Evolutionary conservation across 139 green algal genomes (phyloP), one percentile per base, ranked within the genome.

Genomic region (Chlorella sorokiniana): DNA sequence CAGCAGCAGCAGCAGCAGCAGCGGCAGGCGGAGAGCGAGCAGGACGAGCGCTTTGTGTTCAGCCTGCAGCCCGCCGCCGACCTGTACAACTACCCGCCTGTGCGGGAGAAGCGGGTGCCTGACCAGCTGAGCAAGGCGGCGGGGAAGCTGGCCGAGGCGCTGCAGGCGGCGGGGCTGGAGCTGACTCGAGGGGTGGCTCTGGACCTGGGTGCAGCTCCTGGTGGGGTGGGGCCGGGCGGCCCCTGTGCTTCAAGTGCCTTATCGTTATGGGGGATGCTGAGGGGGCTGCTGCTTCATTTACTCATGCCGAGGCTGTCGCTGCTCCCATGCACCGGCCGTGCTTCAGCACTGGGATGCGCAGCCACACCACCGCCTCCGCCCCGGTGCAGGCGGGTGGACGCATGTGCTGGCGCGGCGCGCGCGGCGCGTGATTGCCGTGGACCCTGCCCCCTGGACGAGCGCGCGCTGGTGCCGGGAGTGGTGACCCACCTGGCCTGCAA

Each of bases 401-500:
- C 73, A 56, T 54, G 73, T 79, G 54, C 73, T 79, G 73, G 73
- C 73, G 33, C 40, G 25, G 35, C 54, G 42, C 4, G 73, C 73
- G 23, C 52, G 37, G 37, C 73, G 25, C 11, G 73, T 79, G 54
- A 69, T 79, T 14, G 73, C 73, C 3, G 73, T 79, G 25, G 73
- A 79, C 54, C 73, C 73, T 52, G 73, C 73, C 10, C 38, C 11
- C 35, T 79, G 54, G 73, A 79, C 33, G 51, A 64, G 4, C 38
- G 38, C 0, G 73, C 73, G 14, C 73, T 79, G 54, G 54, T 45
- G 51, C 62, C 54, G 7, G 23, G 38, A 2, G 45, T 40, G 29
- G 73, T 79, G 18, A 79, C 73, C 16, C 54, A 79, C 73, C 52
- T 79, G 51, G 73, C 73, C 35, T 79, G 73, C 73, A 79, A 79